Percentiles rank a stretch among this genome's conserved stretches.
phyloP scores from a whole-genome alignment of 108 stramenopile genomes.

The Cyclotella sp. region DNA sequence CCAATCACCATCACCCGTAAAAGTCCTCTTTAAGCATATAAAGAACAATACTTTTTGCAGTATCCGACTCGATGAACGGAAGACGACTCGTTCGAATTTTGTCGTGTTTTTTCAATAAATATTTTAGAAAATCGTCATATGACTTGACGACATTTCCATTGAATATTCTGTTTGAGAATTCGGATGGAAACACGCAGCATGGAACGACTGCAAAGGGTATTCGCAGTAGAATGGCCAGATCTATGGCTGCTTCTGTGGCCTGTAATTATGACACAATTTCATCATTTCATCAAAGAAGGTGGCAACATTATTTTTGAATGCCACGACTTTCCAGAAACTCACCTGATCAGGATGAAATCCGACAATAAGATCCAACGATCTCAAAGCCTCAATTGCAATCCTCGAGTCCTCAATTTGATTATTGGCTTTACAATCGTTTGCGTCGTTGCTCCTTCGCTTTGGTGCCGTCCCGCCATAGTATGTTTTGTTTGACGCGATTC shows the following conservation, averaged over 20 bases:
- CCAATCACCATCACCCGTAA: not conserved
- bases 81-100: constrained; percentile 42
- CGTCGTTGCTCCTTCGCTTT: not conserved
- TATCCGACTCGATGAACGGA: constrained; percentile 63
- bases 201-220: constrained; percentile 76
- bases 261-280: too few species aligned
- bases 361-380: constrained; percentile 58
- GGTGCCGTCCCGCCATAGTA: constrained; percentile 43
- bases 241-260: constrained; percentile 81
- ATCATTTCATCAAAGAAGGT: too few species aligned
- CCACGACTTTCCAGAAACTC: not conserved
- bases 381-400: constrained; percentile 28
- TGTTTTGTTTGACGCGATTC: constrained; percentile 19
- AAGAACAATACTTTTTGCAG: constrained; percentile 67
- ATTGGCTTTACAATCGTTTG: not conserved
- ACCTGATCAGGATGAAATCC: constrained; percentile 91
- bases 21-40: constrained; percentile 57
- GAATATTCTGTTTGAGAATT: constrained; percentile 66
- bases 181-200: constrained; percentile 77
- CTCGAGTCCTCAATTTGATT: constrained; percentile 44
- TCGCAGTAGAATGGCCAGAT: constrained; percentile 60
- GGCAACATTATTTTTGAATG: not conserved
- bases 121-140: constrained; percentile 62
- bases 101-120: constrained; percentile 47
- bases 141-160: constrained; percentile 54